Evolutionary conservation across 805 yeast genomes (phyloP).

Genomic region (Lipomyces lipofer): DNA sequence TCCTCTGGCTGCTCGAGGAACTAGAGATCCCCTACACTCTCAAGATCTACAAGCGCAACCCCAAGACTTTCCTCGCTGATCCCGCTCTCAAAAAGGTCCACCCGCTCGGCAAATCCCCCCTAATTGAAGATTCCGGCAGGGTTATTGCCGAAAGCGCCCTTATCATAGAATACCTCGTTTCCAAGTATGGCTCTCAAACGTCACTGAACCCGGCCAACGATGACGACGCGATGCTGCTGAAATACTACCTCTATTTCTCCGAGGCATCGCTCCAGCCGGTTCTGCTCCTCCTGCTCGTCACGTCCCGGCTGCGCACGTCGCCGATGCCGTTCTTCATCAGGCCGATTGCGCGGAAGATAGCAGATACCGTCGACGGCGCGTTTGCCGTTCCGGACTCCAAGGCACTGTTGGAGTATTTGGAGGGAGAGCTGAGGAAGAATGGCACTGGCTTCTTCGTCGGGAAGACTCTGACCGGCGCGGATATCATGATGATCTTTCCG

Average conservation of each 20-base stretch:
- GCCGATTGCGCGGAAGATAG: constrained; percentile 46
- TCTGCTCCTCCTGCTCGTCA: constrained; percentile 41
- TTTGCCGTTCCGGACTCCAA: constrained; percentile 53
- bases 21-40: constrained; percentile 56
- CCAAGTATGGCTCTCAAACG: constrained; percentile 48
- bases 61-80: constrained; percentile 51
- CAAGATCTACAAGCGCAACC: constrained; percentile 53
- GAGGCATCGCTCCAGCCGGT: constrained; percentile 64
- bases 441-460: constrained; percentile 60
- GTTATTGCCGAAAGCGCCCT: constrained; percentile 61
- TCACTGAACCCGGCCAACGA: constrained; percentile 43
- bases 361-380: constrained; percentile 49
- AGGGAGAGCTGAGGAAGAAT: constrained; percentile 46
- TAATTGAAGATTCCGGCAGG: constrained; percentile 50
- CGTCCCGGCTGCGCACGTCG: neutral
- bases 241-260: constrained; percentile 56
- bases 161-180: constrained; percentile 54
- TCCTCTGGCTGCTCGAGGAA: constrained; percentile 66
- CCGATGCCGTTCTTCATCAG: constrained; percentile 49
- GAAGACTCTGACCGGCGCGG: constrained; percentile 60
- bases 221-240: constrained; percentile 47
- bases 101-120: constrained; percentile 66
- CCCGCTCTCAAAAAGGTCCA: constrained; percentile 53
- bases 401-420: constrained; percentile 45
- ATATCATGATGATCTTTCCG: constrained; percentile 57